Conservation (phyloP, 768 basidiomycete species). For the Lentinula detonsa region DNA sequence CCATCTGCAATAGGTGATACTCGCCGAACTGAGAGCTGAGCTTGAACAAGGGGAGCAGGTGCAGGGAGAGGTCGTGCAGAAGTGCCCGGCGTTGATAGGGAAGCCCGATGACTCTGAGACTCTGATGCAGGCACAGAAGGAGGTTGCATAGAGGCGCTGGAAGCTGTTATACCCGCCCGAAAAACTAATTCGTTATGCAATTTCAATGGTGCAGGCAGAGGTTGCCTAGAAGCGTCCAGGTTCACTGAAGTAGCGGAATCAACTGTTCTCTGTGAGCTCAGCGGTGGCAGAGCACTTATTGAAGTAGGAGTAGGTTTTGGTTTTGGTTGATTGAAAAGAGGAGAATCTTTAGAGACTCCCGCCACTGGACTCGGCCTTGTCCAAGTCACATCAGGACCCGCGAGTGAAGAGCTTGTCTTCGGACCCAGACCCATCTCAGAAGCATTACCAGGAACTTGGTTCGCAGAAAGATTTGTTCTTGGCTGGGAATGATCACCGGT, state of each 20-base stretch:
- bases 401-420: neutral
- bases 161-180: neutral
- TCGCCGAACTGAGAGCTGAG: neutral
- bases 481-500: neutral
- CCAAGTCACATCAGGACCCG: neutral
- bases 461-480: neutral
- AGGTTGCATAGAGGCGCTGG: neutral
- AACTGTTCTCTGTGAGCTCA: neutral
- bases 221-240: neutral
- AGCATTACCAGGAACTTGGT: neutral
- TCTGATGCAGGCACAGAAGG: neutral
- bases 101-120: neutral
- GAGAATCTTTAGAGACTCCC: neutral
- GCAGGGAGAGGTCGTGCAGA: neutral
- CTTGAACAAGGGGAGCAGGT: neutral
- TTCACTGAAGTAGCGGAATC: neutral
- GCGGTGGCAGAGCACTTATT: neutral
- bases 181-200: neutral
- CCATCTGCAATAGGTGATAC: neutral
- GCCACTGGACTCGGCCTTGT: neutral
- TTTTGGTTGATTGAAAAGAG: neutral
- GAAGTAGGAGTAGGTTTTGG: neutral
- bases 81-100: neutral
- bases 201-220: neutral
- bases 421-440: neutral